Conservation (phyloP, 495 filamentous ascomycete genomes). For the Talaromyces adpressus region DNA sequence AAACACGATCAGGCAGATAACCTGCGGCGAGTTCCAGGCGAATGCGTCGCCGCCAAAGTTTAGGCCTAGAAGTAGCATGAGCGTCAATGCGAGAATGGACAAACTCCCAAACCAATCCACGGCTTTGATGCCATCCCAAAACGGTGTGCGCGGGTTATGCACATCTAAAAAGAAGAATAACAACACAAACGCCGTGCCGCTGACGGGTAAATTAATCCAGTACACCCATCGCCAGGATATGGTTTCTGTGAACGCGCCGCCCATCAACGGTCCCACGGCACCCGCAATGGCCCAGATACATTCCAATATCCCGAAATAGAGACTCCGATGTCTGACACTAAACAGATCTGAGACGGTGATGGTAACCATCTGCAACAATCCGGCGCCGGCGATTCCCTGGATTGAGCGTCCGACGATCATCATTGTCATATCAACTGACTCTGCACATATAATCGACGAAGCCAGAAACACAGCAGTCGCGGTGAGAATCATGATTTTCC, state of each 20-base stretch:
- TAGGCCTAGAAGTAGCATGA: conserved; percentile 73
- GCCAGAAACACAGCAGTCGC: conserved; percentile 38
- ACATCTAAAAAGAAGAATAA: conserved; percentile 54
- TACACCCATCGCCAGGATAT: conserved; percentile 64
- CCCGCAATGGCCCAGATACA: conserved; percentile 52
- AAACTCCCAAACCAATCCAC: conserved; percentile 72
- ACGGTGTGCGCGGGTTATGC: conserved; percentile 49
- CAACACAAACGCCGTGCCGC: conserved; percentile 45
- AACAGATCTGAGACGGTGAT: conserved; percentile 54
- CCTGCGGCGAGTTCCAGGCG: conserved; percentile 66
- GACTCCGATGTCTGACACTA: conserved; percentile 44
- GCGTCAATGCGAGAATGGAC: conserved; percentile 60
- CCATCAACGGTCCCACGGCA: conserved; percentile 59
- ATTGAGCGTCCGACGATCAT: conserved; percentile 48
- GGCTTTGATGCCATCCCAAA: conserved; percentile 59
- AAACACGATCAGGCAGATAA: conserved; percentile 73
- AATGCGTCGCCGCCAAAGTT: conserved; percentile 67
- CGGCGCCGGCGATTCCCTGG: conserved; percentile 50
- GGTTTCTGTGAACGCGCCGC: conserved; percentile 57
- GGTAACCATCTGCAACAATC: conserved; percentile 43
- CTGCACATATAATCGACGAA: conserved; percentile 41
- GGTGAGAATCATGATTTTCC: conserved; percentile 44
- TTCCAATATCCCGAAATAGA: conserved; percentile 49
- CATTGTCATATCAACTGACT: conserved; percentile 41
- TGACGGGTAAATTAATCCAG: conserved; percentile 67